Evolutionary conservation across 257 asterid species (phyloP), one percentile per base, ranked within the genome.

Genomic region (Rubia yunnanensis): DNA sequence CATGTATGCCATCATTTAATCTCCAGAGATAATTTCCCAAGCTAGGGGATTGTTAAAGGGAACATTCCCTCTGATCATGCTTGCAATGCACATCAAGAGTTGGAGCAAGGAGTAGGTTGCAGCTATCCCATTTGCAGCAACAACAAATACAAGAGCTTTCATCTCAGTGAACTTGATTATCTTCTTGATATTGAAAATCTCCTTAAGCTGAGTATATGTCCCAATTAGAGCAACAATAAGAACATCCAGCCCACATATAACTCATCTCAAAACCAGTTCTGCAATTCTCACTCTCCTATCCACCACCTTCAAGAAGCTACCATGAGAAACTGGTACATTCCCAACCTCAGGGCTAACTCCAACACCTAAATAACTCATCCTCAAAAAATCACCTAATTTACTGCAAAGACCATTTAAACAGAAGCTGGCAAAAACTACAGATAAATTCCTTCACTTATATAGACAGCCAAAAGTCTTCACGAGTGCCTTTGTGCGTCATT

Each of bases 331-430:
- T 2, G 96, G 91, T 69, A 94, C 95, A 80, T 79, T 85, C 11
- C 99, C 95, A n/a, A n/a, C n/a, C n/a, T n/a, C n/a, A 27, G 98
- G 98, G 62, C 97, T 94, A 74, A 88, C 95, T n/a, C 98, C 99
- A 63, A 90, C 91, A 58, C 95, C 95, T 74, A 88, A 81, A 60
- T 84, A 86, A 77, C 88, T 88, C 95, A 88, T 90, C 49, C 34
- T 56, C 31, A 56, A 20, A 22, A 31, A 1, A 15, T 55, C 15
- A 35, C 35, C 7, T n/a, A n/a, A n/a, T n/a, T n/a, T n/a, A n/a
- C n/a, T n/a, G n/a, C n/a, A n/a, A n/a, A 28, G 38, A 26, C 31
- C 18, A 41, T 28, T 18, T 13, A 14, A 53, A 34, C 31, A 9
- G 15, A 58, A 57, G 59, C 64, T 35, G 44, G n/a, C 48, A 58